These are phyloP conservation scores for Candida germanica DNA, from an alignment of 805 yeast species.

Conservation along the genomic window DNA sequence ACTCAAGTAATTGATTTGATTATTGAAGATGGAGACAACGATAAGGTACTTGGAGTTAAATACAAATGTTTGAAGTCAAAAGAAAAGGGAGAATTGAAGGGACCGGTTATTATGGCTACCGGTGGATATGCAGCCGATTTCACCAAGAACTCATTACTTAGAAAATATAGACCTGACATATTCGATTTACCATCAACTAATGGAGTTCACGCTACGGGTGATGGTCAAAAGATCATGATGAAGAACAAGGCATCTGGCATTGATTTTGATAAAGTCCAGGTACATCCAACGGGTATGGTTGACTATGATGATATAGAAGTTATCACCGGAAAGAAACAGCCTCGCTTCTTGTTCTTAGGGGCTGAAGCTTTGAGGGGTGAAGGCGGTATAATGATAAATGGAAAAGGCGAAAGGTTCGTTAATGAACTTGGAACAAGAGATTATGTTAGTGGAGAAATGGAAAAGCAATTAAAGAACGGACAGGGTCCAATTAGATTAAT, in stretches of 20 bases:
- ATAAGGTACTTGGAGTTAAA: conserved; percentile 26
- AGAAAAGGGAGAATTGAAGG: conserved; percentile 33
- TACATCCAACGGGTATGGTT: conserved; percentile 66
- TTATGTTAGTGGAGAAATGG: conserved; percentile 57
- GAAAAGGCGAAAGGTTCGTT: conserved; percentile 52
- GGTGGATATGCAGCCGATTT: conserved; percentile 71
- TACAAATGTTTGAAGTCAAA: conserved; percentile 33
- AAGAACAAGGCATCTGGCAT: conserved; percentile 52
- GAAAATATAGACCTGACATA: conserved; percentile 58
- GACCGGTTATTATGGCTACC: conserved; percentile 61
- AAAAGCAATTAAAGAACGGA: conserved; percentile 36
- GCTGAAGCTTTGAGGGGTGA: conserved; percentile 67
- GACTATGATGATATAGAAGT: conserved; percentile 46
- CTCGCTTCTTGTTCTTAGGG: conserved; percentile 56
- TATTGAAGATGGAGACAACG: conserved; percentile 20
- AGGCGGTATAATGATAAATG: conserved; percentile 58
- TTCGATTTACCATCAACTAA: conserved; percentile 57
- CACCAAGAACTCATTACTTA: conserved; percentile 48
- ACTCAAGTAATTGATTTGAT: conserved; percentile 44
- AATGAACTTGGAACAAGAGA: conserved; percentile 62
- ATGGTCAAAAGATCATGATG: conserved; percentile 56
- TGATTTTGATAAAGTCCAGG: conserved; percentile 64
- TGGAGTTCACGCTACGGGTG: conserved; percentile 61
- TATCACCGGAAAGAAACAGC: conserved; percentile 33
- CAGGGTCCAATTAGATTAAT: conserved; percentile 50